These are phyloP conservation scores for Camellia japonica DNA, from an alignment of 148 eudicot species.

Conservation along the genomic window DNA sequence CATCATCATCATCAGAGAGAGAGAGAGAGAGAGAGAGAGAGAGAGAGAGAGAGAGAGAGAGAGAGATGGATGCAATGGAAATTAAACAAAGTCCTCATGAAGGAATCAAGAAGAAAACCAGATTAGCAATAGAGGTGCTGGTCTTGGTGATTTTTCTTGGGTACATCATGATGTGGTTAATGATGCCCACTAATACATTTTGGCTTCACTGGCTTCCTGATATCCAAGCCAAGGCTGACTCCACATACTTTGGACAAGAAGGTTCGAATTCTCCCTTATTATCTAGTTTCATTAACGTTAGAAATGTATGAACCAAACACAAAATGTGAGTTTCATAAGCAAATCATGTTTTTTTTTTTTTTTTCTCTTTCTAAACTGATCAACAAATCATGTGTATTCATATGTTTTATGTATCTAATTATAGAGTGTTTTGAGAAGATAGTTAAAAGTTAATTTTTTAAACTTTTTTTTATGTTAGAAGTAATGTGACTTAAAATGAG, in stretches of 20 bases:
- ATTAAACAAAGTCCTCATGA: neutral
- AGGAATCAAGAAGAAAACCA: conserved; percentile 14
- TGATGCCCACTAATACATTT: conserved; percentile 69
- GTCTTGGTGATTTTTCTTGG: conserved; percentile 47
- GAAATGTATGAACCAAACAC: too few species aligned
- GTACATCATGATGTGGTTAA: conserved; percentile 59
- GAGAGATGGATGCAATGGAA: conserved; percentile 4
- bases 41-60: neutral
- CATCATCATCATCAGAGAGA: too few species aligned
- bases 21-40: too few species aligned
- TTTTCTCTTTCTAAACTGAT: too few species aligned
- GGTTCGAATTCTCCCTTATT: conserved; percentile 31
- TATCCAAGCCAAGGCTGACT: conserved; percentile 25
- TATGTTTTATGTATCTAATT: too few species aligned
- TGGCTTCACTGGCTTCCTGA: conserved; percentile 51
- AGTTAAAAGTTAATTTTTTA: too few species aligned
- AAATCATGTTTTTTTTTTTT: too few species aligned
- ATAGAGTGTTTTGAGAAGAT: too few species aligned
- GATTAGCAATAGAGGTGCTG: conserved; percentile 23
- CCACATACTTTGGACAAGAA: conserved; percentile 60
- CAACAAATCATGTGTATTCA: too few species aligned
- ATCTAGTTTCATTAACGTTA: neutral
- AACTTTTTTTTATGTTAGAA: too few species aligned
- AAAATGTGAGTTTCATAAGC: too few species aligned
- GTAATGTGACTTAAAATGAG: too few species aligned